Base-by-base conservation (phyloP, 2,329 filamentous ascomycete genomes). In the Hymenoscyphus salicellus region DNA sequence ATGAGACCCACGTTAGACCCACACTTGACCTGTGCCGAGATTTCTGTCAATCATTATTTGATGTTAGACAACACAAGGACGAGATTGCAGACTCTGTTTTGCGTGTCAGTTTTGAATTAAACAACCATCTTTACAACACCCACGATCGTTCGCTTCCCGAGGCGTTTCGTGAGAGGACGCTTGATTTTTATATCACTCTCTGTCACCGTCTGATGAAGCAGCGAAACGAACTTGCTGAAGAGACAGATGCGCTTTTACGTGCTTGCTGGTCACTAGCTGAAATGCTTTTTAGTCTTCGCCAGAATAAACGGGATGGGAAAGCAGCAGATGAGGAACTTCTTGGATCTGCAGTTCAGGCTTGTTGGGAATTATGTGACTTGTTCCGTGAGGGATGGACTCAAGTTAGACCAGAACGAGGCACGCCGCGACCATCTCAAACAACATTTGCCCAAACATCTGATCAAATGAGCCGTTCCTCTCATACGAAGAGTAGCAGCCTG, bases 161-260 rank as follows among this genome's bases (percentile, higher is more conserved):
- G 72, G 87, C 89, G 0, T 97, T 98, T 75, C 86, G 90, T 61
- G 93, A 97, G 77, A 84, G 93, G 65, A 97, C 94, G 0, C 78
- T 98, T 63, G 94, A 97, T 73, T 97, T 97, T 72, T 97, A 97
- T 73, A 90, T 97, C 70, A 96, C 94, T 0, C 78, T 98, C 2
- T 97, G 94, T 73, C 94, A 97, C 76, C 88, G 94, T 46, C 79
- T 97, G n/a, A 97, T 97, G 93, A 97, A 96, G 76, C 92, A 97
- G 76, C 86, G 91, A 64, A 90, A 86, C 61, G 89, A 91, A 32
- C 77, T 93, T 1, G 88, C 87, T 0, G 89, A 90, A 67, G 92
- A 97, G 72, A 94, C 92, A 0, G 93, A 97, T 75, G 88, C 91
- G 6, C 82, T 97, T 3, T 83, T 97, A 3, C 85, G 89, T 63